A percentile compares a stretch with the other conserved stretches of the same genome.
phyloP scores from a whole-genome alignment of 106 monocot species.

The Platanthera guangdongensis region DNA sequence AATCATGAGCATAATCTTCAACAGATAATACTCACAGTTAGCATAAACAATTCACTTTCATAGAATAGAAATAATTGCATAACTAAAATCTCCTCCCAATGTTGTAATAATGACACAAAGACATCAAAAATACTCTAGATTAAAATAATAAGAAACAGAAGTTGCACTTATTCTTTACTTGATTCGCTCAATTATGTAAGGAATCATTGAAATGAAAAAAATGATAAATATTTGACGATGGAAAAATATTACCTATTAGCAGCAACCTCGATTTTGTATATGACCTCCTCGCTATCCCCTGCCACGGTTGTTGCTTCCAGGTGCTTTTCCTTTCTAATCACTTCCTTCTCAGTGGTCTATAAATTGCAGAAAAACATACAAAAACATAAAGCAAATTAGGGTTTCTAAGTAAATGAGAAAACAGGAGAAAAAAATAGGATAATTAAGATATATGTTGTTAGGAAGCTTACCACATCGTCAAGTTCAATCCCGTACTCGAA shows the following conservation, averaged over 20 bases:
- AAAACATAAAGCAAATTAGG: not conserved
- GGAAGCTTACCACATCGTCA: constrained; percentile 66
- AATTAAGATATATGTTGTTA: not conserved
- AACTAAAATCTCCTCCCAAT: not conserved
- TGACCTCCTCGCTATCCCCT: constrained; percentile 66
- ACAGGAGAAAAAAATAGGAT: not conserved
- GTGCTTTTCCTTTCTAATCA: constrained; percentile 88
- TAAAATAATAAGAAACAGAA: not conserved
- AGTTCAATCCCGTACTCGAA: constrained; percentile 96
- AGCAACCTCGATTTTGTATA: constrained; percentile 91
- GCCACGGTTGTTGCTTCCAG: constrained; percentile 33
- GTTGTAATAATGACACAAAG: not conserved
- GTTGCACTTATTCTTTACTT: not conserved
- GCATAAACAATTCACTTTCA: not conserved
- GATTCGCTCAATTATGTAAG: not conserved
- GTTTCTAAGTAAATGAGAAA: not conserved
- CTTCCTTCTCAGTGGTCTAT: constrained; percentile 88
- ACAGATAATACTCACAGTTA: not conserved
- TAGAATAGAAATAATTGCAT: not conserved
- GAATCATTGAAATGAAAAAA: not conserved
- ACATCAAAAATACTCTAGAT: not conserved
- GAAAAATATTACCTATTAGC: constrained; percentile 56
- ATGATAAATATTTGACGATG: too few relatives aligned
- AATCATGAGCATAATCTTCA: not conserved
- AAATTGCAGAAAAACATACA: not conserved